Evolutionary conservation across 2,329 filamentous ascomycete genomes (phyloP).

Genomic region (Monosporascus cannonballus): DNA sequence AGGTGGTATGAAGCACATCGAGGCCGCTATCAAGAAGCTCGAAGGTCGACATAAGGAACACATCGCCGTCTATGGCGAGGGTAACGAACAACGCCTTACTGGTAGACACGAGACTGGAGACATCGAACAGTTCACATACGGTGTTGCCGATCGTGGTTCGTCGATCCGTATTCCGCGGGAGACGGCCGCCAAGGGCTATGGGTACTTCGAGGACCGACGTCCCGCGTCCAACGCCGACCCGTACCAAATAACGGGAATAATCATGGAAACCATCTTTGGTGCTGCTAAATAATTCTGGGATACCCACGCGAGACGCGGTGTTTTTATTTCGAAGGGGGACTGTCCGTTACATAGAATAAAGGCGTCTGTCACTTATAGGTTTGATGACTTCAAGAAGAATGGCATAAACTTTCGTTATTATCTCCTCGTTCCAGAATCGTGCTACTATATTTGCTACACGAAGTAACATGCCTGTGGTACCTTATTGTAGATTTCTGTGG

Average conservation of each 20-base stretch:
- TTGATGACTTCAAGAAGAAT: no score
- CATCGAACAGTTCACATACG: conserved; percentile 90
- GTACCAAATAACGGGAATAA: conserved; percentile 48
- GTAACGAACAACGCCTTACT: conserved; percentile 90
- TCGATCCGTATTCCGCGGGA: conserved; percentile 90
- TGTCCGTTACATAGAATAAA: no score
- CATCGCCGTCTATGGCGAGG: conserved; percentile 92
- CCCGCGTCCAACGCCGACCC: conserved; percentile 78
- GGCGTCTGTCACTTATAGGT: no score
- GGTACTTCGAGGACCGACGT: conserved; percentile 86
- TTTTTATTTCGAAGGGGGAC: conserved; percentile 1
- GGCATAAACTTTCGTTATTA: no score
- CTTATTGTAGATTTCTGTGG: no score
- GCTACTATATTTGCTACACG: no score
- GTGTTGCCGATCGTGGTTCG: conserved; percentile 91
- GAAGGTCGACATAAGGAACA: conserved; percentile 73
- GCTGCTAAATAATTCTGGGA: conserved; percentile 22
- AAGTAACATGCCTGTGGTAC: no score
- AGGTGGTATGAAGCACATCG: conserved; percentile 93
- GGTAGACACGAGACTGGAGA: conserved; percentile 89
- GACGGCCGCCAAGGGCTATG: conserved; percentile 79
- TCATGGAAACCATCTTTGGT: conserved; percentile 47
- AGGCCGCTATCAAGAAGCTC: conserved; percentile 78
- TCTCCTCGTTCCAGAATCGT: no score
- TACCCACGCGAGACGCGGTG: conserved; percentile 7